Evolutionary conservation across 2,329 filamentous ascomycete species (phyloP).

Genomic region (Neonectria sp.): DNA sequence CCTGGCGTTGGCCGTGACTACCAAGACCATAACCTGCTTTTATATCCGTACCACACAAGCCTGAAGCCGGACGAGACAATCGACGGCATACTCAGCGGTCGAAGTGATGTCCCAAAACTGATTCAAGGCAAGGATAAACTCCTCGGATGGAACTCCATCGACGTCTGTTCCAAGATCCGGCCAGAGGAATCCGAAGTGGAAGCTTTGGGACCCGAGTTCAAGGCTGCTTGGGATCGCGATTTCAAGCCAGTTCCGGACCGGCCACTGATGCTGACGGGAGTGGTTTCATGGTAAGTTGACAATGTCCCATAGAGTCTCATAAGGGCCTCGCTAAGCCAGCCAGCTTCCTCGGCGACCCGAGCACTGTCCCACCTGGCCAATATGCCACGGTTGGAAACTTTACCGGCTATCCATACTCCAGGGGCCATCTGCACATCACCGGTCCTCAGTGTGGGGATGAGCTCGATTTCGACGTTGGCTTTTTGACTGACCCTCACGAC

Average conservation of each 20-base stretch:
- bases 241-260: constrained; percentile 61
- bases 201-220: constrained; percentile 67
- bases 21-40: constrained; percentile 69
- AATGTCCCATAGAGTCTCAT: neutral
- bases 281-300: constrained; percentile 46
- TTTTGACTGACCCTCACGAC: constrained; percentile 69
- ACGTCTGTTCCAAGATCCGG: constrained; percentile 70
- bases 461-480: constrained; percentile 71
- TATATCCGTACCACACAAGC: constrained; percentile 63
- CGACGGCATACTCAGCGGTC: constrained; percentile 67
- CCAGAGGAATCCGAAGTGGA: constrained; percentile 67
- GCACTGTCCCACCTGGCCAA: constrained; percentile 56
- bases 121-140: constrained; percentile 63
- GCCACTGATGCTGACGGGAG: constrained; percentile 63
- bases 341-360: constrained; percentile 60
- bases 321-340: constrained; percentile 30
- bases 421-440: constrained; percentile 74
- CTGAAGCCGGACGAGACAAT: constrained; percentile 55
- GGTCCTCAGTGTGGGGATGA: constrained; percentile 58
- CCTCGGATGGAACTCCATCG: constrained; percentile 72
- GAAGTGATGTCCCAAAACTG: constrained; percentile 60
- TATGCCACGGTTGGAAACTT: constrained; percentile 69
- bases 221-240: constrained; percentile 68
- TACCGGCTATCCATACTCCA: constrained; percentile 62
- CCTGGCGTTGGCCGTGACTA: constrained; percentile 69